Percentiles rank a stretch among this genome's conserved stretches.
Conservation (phyloP, 2,329 filamentous ascomycete genomes). For the Amauroascus verrucosus region DNA sequence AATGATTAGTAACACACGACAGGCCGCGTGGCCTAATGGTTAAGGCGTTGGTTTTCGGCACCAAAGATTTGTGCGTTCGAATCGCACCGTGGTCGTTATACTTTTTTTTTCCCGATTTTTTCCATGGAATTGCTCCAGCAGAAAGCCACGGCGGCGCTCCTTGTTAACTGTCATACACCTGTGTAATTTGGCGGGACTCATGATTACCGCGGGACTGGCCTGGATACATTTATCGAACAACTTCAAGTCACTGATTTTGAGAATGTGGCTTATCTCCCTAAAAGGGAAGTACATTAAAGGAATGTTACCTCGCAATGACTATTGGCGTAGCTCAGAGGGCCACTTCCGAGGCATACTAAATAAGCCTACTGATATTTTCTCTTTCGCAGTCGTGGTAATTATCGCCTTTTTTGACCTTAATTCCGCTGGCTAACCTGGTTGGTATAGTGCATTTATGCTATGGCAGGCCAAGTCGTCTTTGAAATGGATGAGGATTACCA, state of each 20-base stretch:
- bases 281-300: conserved; percentile 23
- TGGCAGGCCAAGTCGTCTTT: conserved; percentile 36
- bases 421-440: conserved; percentile 11
- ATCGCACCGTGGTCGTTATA: no score
- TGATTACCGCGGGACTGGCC: conserved; percentile 21
- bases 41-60: no score
- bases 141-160: no score
- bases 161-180: no score
- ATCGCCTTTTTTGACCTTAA: not conserved
- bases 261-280: conserved; percentile 29
- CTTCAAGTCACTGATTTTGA: conserved; percentile 25
- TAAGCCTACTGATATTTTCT: conserved; percentile 27
- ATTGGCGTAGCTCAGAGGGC: conserved; percentile 29
- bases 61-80: no score
- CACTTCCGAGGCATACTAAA: conserved; percentile 23
- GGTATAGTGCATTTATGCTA: conserved; percentile 42
- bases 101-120: no score
- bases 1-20: no score
- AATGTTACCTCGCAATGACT: conserved; percentile 24
- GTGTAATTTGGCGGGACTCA: no score
- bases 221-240: conserved; percentile 17
- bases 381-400: conserved; percentile 25
- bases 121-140: no score
- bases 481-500: conserved; percentile 28
- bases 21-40: no score